These are phyloP conservation scores for Pichia cactophila DNA, from an alignment of 1,139 yeast species.

Conservation along the genomic window DNA sequence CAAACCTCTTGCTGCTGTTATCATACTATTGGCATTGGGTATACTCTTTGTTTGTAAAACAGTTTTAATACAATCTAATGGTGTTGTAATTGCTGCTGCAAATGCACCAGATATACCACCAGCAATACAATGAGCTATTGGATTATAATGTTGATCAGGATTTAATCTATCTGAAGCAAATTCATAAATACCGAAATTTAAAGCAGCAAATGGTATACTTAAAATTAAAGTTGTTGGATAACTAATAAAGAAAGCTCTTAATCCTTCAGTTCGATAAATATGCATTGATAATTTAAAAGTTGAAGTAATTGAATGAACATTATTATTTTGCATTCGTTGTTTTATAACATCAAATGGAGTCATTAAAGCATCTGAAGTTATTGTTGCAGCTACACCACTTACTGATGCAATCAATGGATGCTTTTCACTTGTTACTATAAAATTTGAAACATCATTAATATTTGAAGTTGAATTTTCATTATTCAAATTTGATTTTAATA, in stretches of 20 bases:
- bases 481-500: neutral
- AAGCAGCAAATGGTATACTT: constrained; percentile 93
- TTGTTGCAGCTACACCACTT: constrained; percentile 93
- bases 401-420: constrained; percentile 77
- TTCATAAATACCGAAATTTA: constrained; percentile 91
- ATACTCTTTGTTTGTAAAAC: constrained; percentile 73
- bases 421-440: constrained; percentile 49
- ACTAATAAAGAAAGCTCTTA: constrained; percentile 78
- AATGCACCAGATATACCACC: constrained; percentile 96
- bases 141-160: constrained; percentile 75
- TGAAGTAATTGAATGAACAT: constrained; percentile 7
- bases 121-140: constrained; percentile 82
- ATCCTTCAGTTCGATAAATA: constrained; percentile 70
- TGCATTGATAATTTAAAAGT: constrained; percentile 31
- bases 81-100: constrained; percentile 95
- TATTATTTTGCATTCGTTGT: constrained; percentile 61
- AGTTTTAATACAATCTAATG: constrained; percentile 91
- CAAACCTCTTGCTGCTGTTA: constrained; percentile 64
- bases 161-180: constrained; percentile 69
- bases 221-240: constrained; percentile 93
- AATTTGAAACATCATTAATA: constrained; percentile 12
- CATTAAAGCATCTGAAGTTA: constrained; percentile 91
- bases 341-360: constrained; percentile 95
- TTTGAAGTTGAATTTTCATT: constrained; percentile 10
- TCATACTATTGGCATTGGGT: constrained; percentile 57